phyloP scores from a whole-genome alignment of 2,329 filamentous ascomycete genomes.

The Arthrobotrys musiformis region DNA sequence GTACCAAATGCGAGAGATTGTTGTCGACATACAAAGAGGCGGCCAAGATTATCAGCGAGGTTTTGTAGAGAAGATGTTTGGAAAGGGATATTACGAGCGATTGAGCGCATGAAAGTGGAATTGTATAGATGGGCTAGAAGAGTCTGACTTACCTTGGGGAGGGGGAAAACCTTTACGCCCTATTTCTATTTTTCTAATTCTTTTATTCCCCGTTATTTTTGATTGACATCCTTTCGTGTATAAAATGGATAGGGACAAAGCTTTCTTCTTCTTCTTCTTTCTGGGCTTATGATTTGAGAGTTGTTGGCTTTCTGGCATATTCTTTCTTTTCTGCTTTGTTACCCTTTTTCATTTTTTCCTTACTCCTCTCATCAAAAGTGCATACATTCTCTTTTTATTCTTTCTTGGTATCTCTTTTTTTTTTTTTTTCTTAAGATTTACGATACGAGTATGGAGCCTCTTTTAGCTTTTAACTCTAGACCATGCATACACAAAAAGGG shows the following conservation, averaged over 20 bases:
- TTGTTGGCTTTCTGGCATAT: constrained; percentile 23
- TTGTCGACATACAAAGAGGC: constrained; percentile 96
- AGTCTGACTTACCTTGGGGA: constrained; percentile 15
- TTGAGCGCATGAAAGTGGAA: background rate
- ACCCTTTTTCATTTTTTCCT: background rate
- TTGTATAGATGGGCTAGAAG: constrained; percentile 27
- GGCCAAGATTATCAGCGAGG: constrained; percentile 97
- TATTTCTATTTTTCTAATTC: constrained; percentile 37
- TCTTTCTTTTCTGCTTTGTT: constrained; percentile 29
- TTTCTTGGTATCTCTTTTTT: constrained; percentile 17
- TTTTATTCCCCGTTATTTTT: constrained; percentile 35
- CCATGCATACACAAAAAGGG: constrained; percentile 21
- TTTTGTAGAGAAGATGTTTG: constrained; percentile 70
- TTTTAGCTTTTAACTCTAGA: constrained; percentile 25
- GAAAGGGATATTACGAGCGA: background rate
- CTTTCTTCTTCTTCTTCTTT: constrained; percentile 34
- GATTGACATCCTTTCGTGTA: constrained; percentile 48
- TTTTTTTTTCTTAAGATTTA: constrained; percentile 2
- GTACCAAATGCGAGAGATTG: constrained; percentile 97
- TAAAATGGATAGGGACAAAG: constrained; percentile 55
- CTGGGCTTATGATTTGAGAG: constrained; percentile 17
- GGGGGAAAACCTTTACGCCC: constrained; percentile 12
- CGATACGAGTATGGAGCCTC: constrained; percentile 7
- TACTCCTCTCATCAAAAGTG: constrained; percentile 32
- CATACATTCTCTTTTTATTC: constrained; percentile 1